A percentile compares a stretch with the other conserved stretches of the same genome.
Evolutionary conservation across 192 early-diverging fungal species (phyloP).

Genomic region (Backusella tuberculispora): DNA sequence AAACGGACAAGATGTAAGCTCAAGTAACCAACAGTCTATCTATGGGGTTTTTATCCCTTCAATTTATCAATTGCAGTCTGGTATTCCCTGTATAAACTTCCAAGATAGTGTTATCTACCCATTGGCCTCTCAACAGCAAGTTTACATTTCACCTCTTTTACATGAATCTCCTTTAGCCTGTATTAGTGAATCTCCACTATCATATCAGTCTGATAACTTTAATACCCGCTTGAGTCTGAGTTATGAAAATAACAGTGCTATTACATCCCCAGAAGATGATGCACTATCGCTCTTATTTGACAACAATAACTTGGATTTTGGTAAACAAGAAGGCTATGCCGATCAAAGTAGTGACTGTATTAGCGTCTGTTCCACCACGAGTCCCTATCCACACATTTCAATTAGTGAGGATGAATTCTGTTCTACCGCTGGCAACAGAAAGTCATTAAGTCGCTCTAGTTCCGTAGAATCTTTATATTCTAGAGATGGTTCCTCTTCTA

Average conservation of each 20-base stretch:
- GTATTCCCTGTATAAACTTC: background rate
- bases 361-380: background rate
- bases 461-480: background rate
- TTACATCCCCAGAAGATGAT: constrained; percentile 1
- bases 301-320: constrained; percentile 10
- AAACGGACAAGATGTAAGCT: background rate
- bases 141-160: background rate
- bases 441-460: background rate
- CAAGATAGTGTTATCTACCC: constrained; percentile 11
- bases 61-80: constrained; percentile 2
- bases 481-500: constrained; percentile 3
- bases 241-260: background rate
- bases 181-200: background rate
- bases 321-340: constrained; percentile 2
- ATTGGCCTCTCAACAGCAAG: constrained; percentile 4
- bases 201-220: constrained; percentile 6
- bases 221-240: background rate
- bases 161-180: constrained; percentile 11
- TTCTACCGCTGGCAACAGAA: background rate
- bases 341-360: background rate
- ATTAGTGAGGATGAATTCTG: background rate
- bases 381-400: background rate
- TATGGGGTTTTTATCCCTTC: background rate
- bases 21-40: background rate
- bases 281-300: constrained; percentile 7